phyloP scores from a whole-genome alignment of 176 grass and related monocot genomes.

The Hordeum marinum region DNA sequence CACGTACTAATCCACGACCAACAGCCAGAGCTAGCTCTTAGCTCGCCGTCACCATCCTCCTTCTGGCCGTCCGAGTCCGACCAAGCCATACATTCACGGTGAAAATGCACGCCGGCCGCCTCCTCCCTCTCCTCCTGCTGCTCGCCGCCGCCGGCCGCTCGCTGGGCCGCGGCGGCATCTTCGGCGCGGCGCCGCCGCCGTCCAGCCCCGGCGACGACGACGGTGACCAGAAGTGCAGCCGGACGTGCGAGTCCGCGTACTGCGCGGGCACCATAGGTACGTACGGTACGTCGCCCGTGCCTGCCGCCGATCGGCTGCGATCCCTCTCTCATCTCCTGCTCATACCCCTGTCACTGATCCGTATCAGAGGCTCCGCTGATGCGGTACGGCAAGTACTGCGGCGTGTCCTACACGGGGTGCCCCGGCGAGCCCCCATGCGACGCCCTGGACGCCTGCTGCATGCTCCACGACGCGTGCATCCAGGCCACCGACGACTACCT shows the following conservation, averaged over 20 bases:
- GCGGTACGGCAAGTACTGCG: slow-evolving; percentile 90
- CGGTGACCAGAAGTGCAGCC: slow-evolving; percentile 50
- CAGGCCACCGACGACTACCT: slow-evolving; percentile 71
- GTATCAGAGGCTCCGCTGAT: slow-evolving; percentile 55
- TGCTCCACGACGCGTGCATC: slow-evolving; percentile 84
- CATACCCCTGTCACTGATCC: too few relatives aligned
- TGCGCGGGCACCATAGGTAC: slow-evolving; percentile 39
- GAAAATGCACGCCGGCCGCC: background rate
- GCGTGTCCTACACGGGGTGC: slow-evolving; percentile 70
- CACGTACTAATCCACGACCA: background rate
- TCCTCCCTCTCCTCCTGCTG: background rate
- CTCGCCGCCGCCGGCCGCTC: background rate
- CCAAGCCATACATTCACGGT: background rate
- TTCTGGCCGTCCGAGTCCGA: too few relatives aligned
- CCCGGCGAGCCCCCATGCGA: slow-evolving; percentile 77
- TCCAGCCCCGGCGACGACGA: background rate
- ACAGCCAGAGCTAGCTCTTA: background rate
- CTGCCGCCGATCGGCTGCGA: too few relatives aligned
- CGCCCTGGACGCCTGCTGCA: slow-evolving; percentile 88
- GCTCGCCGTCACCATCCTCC: background rate
- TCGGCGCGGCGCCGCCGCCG: background rate
- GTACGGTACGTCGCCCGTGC: background rate
- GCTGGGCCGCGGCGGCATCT: slow-evolving; percentile 15
- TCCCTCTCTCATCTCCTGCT: too few relatives aligned
- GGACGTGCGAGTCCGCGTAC: slow-evolving; percentile 63